phyloP scores from a whole-genome alignment of 1,284 basidiomycete species.

The Papiliotrema fonsecae region DNA sequence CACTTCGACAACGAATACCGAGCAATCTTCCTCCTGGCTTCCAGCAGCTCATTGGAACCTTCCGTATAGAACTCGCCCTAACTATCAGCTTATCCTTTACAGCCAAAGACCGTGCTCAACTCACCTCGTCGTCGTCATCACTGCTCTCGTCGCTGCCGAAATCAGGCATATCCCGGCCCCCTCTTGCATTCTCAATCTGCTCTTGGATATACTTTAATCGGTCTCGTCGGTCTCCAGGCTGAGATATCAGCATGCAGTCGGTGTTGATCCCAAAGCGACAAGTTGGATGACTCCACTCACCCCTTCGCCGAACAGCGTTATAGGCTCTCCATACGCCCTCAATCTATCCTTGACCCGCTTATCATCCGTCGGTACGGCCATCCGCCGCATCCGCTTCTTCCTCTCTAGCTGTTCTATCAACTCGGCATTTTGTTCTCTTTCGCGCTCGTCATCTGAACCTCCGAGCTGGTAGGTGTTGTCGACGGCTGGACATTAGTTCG shows the following conservation, averaged over 20 bases:
- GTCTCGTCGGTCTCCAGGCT: slow-evolving; percentile 66
- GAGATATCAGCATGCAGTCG: slow-evolving; percentile 3
- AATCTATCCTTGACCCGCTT: slow-evolving; percentile 80
- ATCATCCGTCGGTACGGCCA: slow-evolving; percentile 97
- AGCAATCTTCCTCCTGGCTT: slow-evolving; percentile 76
- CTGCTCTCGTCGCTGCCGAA: slow-evolving; percentile 49
- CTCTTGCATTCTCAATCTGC: slow-evolving; percentile 67
- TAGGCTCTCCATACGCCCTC: slow-evolving; percentile 89
- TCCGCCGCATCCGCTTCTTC: slow-evolving; percentile 85
- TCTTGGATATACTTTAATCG: slow-evolving; percentile 88
- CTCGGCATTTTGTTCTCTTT: slow-evolving; percentile 58
- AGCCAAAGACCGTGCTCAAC: slow-evolving; percentile 25
- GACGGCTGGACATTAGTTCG: slow-evolving; percentile 23
- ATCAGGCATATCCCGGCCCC: slow-evolving; percentile 53
- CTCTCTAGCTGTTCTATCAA: slow-evolving; percentile 88
- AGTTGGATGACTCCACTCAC: slow-evolving; percentile 53
- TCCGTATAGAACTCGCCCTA: slow-evolving; percentile 96
- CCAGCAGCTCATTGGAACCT: slow-evolving; percentile 76
- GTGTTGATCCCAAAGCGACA: not conserved
- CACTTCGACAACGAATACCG: slow-evolving; percentile 89
- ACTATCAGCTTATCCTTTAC: not conserved
- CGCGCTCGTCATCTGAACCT: slow-evolving; percentile 47
- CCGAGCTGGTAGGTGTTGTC: slow-evolving; percentile 47
- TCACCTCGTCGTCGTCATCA: slow-evolving; percentile 64
- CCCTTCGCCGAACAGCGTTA: slow-evolving; percentile 94